Conservation (phyloP, 306 rosid genomes). For the Pueraria montana region DNA sequence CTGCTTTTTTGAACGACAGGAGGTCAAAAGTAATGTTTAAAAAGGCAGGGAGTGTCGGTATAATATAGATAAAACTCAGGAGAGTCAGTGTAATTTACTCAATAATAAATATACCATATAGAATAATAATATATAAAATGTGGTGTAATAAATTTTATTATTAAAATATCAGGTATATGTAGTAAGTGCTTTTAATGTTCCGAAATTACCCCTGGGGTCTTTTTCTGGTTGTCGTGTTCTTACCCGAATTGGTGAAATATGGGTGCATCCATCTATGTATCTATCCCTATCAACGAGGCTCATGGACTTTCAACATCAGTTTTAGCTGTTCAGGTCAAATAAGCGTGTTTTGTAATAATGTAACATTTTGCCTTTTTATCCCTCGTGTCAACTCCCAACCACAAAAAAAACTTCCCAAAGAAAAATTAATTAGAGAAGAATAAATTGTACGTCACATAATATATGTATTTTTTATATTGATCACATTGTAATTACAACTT, state of each 20-base stretch:
- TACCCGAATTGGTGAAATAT: not conserved
- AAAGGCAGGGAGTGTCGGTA: too few species aligned
- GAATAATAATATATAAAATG: too few species aligned
- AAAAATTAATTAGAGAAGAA: not conserved
- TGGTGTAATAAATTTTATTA: too few species aligned
- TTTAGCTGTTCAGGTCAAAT: slow-evolving; percentile 45
- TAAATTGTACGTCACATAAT: not conserved
- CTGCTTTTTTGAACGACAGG: too few species aligned
- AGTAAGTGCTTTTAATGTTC: not conserved
- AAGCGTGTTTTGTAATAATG: slow-evolving; percentile 42
- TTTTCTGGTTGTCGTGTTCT: not conserved
- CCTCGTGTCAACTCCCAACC: not conserved
- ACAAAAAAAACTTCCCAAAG: not conserved
- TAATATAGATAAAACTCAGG: too few species aligned
- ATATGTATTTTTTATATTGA: too few species aligned
- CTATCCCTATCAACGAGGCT: slow-evolving; percentile 31
- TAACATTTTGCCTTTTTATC: slow-evolving; percentile 21
- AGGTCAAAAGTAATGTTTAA: too few species aligned
- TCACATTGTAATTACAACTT: too few species aligned
- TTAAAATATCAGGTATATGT: too few species aligned
- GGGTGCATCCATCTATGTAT: not conserved
- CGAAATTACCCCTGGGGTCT: not conserved
- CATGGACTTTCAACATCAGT: slow-evolving; percentile 36
- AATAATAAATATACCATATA: too few species aligned
- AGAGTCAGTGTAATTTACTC: too few species aligned